Base-by-base conservation (phyloP, 148 eudicot species). In the Polygonum aviculare region DNA sequence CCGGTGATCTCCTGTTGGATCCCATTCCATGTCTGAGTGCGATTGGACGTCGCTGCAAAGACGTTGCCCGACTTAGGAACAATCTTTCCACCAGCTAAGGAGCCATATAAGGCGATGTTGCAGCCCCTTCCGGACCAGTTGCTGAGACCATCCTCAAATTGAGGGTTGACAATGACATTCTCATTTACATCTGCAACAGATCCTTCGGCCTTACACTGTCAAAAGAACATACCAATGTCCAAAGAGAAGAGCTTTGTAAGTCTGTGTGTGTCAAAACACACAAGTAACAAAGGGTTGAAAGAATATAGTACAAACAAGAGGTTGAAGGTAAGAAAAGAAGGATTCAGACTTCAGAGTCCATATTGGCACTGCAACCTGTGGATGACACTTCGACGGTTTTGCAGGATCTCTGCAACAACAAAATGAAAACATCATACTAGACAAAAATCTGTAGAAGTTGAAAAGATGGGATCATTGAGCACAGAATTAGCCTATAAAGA, bases 41-140 rank as follows among this genome's bases (percentile, higher is more conserved):
- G 96, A 69, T 78, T 89, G 5, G 89, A 86, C 44, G 97, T 88
- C 44, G 88, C 81, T 78, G 91, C 97, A 84, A 92, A 95, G 79
- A 81, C 80, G 79, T 90, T 90, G 49, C 99, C 99, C 21, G 94
- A 86, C 77, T 67, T 76, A 54, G 99, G 97, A 74, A 80, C 76
- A 52, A 95, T 85, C 76, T 90, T 92, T 44, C 96, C 94, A 54
- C 85, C 91, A 14, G 82, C 93, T 91, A 91, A 85, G 6, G 96
- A 90, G 73, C 90, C 91, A 15, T 87, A 90, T 74, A 90, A 75
- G 31, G 81, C 79, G 77, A 92, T 71, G 71, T 84, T 85, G 79
- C 99, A 95, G 44, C 97, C 94, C 75, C 97, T 88, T 85, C 97
- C 96, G 1, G 97, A 84, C 99, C 99, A 95, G 83, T 89, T 95